Conservation (phyloP, 2,329 filamentous ascomycete species). For the Plectosphaerella plurivora region DNA sequence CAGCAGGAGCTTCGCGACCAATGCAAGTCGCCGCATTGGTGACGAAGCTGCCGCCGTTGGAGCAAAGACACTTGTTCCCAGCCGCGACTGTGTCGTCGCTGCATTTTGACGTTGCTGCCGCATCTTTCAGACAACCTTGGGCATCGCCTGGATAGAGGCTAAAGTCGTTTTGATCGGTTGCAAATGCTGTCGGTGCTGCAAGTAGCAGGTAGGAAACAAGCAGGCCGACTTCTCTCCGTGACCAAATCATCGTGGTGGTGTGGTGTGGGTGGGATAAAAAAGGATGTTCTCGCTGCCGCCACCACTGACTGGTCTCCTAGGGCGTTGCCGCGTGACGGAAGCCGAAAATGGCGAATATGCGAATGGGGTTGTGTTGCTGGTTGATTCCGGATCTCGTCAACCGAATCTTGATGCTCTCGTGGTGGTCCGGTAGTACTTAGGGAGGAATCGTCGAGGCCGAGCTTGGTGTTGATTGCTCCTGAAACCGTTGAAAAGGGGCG, state of each 20-base stretch:
- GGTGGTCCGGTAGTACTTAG: too few relatives aligned
- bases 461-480: not conserved
- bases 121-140: slow-evolving; percentile 37
- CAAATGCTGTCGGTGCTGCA: slow-evolving; percentile 11
- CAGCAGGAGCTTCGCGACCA: slow-evolving; percentile 25
- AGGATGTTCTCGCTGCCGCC: too few relatives aligned
- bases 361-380: too few relatives aligned
- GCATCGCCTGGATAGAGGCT: slow-evolving; percentile 34
- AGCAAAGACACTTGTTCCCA: slow-evolving; percentile 46
- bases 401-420: too few relatives aligned
- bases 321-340: too few relatives aligned
- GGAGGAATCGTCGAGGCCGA: too few relatives aligned
- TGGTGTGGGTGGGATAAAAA: not conserved
- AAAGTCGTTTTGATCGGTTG: slow-evolving; percentile 33
- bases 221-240: slow-evolving; percentile 2
- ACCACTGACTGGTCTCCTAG: too few relatives aligned
- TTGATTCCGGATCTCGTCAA: too few relatives aligned
- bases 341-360: too few relatives aligned
- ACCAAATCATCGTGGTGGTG: slow-evolving; percentile 5
- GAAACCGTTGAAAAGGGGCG: not conserved
- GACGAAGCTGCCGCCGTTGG: slow-evolving; percentile 44
- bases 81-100: slow-evolving; percentile 28
- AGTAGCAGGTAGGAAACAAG: slow-evolving; percentile 21
- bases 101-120: slow-evolving; percentile 35
- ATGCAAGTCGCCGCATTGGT: slow-evolving; percentile 42